Evolutionary conservation across 2,329 filamentous ascomycete genomes (phyloP).

Genomic region (Botrytis galanthina): DNA sequence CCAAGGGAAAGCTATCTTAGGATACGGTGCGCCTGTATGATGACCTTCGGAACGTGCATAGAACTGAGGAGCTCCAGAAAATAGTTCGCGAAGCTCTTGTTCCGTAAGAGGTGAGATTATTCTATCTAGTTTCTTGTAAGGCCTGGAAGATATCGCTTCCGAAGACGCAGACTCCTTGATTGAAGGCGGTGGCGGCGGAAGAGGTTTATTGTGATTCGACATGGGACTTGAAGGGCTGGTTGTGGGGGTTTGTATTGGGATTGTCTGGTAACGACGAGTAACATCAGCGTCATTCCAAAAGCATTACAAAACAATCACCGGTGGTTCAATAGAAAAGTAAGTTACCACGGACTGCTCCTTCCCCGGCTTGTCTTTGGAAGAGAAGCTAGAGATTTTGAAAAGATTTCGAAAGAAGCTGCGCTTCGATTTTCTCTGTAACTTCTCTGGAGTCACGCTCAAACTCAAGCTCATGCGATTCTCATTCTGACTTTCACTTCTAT

Average conservation of each 20-base stretch:
- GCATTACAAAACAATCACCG: constrained; percentile 19
- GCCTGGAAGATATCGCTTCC: constrained; percentile 39
- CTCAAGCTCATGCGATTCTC: constrained; percentile 23
- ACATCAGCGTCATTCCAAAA: constrained; percentile 21
- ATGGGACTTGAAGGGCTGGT: constrained; percentile 23
- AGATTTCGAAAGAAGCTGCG: constrained; percentile 39
- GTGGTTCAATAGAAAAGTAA: neutral
- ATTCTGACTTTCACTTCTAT: constrained; percentile 26
- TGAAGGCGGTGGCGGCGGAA: constrained; percentile 50
- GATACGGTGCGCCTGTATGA: constrained; percentile 58
- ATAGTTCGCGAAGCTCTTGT: constrained; percentile 64
- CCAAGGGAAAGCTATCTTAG: constrained; percentile 66
- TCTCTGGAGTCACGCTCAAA: constrained; percentile 28
- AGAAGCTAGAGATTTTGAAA: constrained; percentile 33
- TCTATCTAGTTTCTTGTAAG: constrained; percentile 43
- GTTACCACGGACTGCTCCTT: constrained; percentile 27
- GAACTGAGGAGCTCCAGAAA: constrained; percentile 74
- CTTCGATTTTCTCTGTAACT: constrained; percentile 36
- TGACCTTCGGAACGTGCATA: constrained; percentile 60
- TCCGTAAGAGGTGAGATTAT: constrained; percentile 60
- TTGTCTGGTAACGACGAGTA: constrained; percentile 9
- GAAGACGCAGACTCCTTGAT: constrained; percentile 42
- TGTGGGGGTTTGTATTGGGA: constrained; percentile 20
- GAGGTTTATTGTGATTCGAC: constrained; percentile 53
- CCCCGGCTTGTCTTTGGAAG: constrained; percentile 17